phyloP scores from a whole-genome alignment of 257 asterid species.

The Solanum etuberosum region DNA sequence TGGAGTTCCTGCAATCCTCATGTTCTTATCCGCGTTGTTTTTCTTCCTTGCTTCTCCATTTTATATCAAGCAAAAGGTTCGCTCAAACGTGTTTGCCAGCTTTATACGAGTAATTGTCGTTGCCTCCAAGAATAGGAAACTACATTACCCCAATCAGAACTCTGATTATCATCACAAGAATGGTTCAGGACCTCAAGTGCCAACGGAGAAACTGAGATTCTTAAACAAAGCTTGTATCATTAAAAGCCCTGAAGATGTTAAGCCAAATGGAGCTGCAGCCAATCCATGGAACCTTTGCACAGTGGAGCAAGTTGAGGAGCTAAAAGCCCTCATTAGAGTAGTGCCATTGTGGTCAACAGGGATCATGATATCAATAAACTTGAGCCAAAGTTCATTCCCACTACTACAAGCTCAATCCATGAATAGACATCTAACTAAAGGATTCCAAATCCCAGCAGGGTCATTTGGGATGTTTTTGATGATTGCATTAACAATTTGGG shows the following conservation, averaged over 20 bases:
- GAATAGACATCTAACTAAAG: neutral
- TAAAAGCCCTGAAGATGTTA: neutral
- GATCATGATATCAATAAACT: neutral
- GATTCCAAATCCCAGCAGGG: constrained; percentile 1
- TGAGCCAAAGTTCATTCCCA: neutral
- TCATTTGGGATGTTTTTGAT: constrained; percentile 9
- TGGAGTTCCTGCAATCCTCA: constrained; percentile 46
- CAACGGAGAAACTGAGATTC: constrained; percentile 37
- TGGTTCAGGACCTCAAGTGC: constrained; percentile 27
- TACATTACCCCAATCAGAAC: constrained; percentile 8
- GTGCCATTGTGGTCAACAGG: constrained; percentile 20
- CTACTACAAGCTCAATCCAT: neutral
- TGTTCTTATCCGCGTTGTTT: constrained; percentile 30
- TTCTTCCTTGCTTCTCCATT: constrained; percentile 38
- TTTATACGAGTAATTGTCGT: constrained; percentile 33
- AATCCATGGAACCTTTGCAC: constrained; percentile 23
- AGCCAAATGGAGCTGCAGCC: neutral
- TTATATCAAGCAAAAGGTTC: constrained; percentile 27
- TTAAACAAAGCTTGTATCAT: constrained; percentile 20
- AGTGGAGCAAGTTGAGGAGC: constrained; percentile 26
- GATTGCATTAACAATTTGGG: constrained; percentile 31
- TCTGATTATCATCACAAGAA: constrained; percentile 24
- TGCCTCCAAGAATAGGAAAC: constrained; percentile 30
- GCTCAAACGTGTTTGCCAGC: constrained; percentile 29
- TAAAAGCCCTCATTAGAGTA: constrained; percentile 15